Evolutionary conservation across 768 basidiomycete species (phyloP), one percentile per base, ranked within the genome.

Genomic region (Boletus coccyginus): DNA sequence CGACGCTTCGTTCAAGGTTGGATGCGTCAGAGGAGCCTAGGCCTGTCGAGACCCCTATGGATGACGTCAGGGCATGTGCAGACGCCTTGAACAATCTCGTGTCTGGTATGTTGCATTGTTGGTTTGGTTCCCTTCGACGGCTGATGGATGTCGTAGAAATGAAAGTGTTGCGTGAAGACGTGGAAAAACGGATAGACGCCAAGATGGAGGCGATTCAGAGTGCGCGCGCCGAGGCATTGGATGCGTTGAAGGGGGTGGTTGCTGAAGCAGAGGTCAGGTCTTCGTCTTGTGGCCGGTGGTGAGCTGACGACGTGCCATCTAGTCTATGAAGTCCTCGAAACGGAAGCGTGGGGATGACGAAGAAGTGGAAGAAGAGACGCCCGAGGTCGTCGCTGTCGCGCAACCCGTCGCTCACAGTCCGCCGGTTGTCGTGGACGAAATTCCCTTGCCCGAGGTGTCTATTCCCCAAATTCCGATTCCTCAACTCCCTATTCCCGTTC

Each of bases 271-370:
- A 74, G 54, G 72, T 69, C 2, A 14, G 60, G 54, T n/a, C 54
- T 58, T 45, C 38, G 65, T 55, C 54, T 51, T 56, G 55, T 57
- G 45, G 40, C 38, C 57, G 40, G 10, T 35, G 47, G 47, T 49
- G 40, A 44, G 21, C 60, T 65, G 64, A 67, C 67, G 73, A 59
- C 55, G 31, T 55, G 9, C 53, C 58, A 53, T 48, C 8, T 19
- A 69, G 67, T 61, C 57, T 64, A 21, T 71, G 58, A 70, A 69
- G 57, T 77, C 80, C 50, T 72, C 78, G 71, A 89, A 90, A 73
- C 83, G 87, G 57, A 90, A 88, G 72, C 85, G 85, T 47, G 61
- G 55, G 40, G 77, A 78, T 42, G 77, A 78, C 41, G 76, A 75
- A 59, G 77, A 75, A 39, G 74, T 63, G 2, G 57, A 54, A 1